Base-by-base conservation (phyloP, 78 protist genomes). In the Cyanophora paradoxa region DNA sequence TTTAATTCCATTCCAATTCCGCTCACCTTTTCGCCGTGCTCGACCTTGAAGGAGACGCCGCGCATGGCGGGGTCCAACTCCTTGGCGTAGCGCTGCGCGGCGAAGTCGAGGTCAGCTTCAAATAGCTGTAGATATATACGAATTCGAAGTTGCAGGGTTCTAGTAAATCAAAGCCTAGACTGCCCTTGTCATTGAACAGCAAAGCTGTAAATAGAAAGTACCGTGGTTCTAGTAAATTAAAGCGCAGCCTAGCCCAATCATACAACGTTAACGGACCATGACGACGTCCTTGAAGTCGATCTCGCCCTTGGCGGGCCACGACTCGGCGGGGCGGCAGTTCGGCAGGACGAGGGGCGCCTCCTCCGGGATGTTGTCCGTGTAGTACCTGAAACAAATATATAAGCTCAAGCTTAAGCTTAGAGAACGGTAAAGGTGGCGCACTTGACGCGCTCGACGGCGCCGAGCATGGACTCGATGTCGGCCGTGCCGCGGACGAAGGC, bases 381-480 rank as follows among this genome's bases (percentile, higher is more conserved):
- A 84, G 26, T 78, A 74, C 20, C 65, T 36, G 65, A 36, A 34
- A 59, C 65, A 34, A 31, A 10, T 36, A 10, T 6, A 13, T 34
- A 10, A 59, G 46, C 10, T 34, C 37, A 34, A 59, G 65, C 10
- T 6, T 13, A 13, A 10, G 24, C 10, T 6, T 10, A 10, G 20
- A 13, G 46, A 34, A 59, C 65, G 65, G 10, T 10, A 36, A 10
- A 59, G 24, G 37, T 59, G 65, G 24, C 6, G 24, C 24, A 13
- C 34, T 46, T 17, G 24, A 90, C 33, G 26, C 94, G 63, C 84
- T 90, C 94, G n/a, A 44, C 52, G n/a, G 52, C 52, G 52, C 52
- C 13, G 52, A 44, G 10, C n/a, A 16, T 44, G 52, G 52, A 10
- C n/a, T 44, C 13, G 52, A 44, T 44, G 52, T 44, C 52, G 10